phyloP scores from a whole-genome alignment of 202 grass and related monocot genomes.

The Bolboschoenoplectus hybrid region DNA sequence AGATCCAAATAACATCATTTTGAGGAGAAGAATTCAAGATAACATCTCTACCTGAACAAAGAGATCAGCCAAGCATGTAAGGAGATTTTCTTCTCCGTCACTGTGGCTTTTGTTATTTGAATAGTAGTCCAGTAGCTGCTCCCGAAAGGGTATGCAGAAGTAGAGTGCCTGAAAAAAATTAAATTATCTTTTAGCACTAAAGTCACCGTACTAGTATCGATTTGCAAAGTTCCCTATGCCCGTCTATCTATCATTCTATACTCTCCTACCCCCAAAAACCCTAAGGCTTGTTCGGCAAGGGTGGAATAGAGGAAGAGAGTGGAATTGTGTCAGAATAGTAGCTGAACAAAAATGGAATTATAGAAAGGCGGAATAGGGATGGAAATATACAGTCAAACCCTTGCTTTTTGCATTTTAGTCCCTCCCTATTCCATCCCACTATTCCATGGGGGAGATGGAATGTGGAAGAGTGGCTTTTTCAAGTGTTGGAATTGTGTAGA shows the following conservation, averaged over 20 bases:
- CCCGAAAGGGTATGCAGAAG: slow-evolving; percentile 88
- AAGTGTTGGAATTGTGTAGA: too few relatives aligned
- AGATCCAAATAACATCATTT: not conserved
- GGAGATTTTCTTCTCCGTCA: slow-evolving; percentile 81
- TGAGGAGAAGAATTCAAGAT: not conserved
- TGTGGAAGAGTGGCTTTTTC: too few relatives aligned
- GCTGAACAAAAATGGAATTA: too few relatives aligned
- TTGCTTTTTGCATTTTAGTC: too few relatives aligned
- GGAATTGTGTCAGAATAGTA: too few relatives aligned
- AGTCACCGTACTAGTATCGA: not conserved
- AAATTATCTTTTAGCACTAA: not conserved
- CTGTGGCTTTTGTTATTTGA: slow-evolving; percentile 59
- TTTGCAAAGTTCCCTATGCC: not conserved
- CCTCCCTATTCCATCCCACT: too few relatives aligned
- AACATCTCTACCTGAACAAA: slow-evolving; percentile 68
- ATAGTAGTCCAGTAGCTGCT: slow-evolving; percentile 83
- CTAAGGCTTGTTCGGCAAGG: not conserved
- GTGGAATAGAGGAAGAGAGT: too few relatives aligned
- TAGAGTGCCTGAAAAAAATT: slow-evolving; percentile 79
- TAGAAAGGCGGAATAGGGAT: too few relatives aligned
- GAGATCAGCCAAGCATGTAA: slow-evolving; percentile 92
- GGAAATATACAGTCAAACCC: too few relatives aligned
- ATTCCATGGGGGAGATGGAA: too few relatives aligned
- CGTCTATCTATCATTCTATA: not conserved
- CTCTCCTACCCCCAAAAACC: not conserved